Evolutionary conservation across 306 rosid species (phyloP), one percentile per base, ranked within the genome.

Genomic region (Malus asiatica): DNA sequence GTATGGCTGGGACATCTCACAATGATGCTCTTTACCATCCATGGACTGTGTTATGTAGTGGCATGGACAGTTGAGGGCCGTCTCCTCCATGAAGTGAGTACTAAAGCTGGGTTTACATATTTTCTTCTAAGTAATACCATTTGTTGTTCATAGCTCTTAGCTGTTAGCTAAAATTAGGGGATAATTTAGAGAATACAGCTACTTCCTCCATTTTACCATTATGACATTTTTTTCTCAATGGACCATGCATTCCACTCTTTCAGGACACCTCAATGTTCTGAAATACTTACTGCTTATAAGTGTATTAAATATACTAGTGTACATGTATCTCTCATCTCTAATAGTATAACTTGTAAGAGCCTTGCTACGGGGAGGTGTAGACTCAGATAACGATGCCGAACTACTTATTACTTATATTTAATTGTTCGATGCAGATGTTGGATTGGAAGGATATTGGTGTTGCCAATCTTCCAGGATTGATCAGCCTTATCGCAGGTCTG

Each of bases 1-100:
- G 97, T 94, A 6, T 94, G 98, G 98, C 84, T 92, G 72, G 98
- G 98, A 76, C 98, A 94, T 82, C 95, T 94, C 60, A 92, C 97
- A n/a, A 94, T 94, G 98, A 78, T 77, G 76, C 33, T 94, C 46
- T 94, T 94, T 73, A 90, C 96, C 57, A 80, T 90, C 85, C 98
- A 94, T n/a, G 96, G 97, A 55, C 87, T 92, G 25, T 77, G 84
- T 40, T 92, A 81, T 75, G 69, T 84, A 19, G 58, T 84, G 53
- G 85, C 75, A 51, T 94, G 98, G 98, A 18, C 75, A 27, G 85
- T 94, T 64, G 82, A 89, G 5, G 97, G 97, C n/a, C 80, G 73
- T 9, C 87, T 87, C 27, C 12, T 68, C 23, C 51, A 73, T 52
- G 68, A 90, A 84, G 98, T 92, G 78, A 88, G 91, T 84, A 72